Conservation (phyloP, 2,329 filamentous ascomycete species). For the Diplodia corticola region DNA sequence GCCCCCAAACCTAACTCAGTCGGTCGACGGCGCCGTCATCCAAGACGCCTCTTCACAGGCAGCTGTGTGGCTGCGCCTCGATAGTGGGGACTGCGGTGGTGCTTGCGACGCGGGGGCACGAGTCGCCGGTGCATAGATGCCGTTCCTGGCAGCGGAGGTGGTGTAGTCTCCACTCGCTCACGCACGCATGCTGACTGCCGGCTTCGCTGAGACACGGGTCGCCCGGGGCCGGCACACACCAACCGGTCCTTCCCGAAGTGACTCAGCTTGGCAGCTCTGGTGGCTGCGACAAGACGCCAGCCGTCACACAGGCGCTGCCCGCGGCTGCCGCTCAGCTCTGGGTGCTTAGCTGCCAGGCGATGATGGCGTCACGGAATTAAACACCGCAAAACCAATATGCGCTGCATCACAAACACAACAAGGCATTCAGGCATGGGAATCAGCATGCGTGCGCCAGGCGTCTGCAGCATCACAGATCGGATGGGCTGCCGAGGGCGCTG, state of each 20-base stretch:
- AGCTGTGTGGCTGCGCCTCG: conserved; percentile 3
- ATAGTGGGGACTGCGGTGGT: background rate
- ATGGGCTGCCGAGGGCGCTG: background rate
- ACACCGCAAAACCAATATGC: background rate
- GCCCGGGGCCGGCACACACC: background rate
- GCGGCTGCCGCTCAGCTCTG: background rate
- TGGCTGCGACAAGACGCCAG: background rate
- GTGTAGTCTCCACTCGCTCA: conserved; percentile 6
- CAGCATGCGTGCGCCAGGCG: background rate
- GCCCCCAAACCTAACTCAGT: conserved; percentile 12
- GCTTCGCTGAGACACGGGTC: background rate
- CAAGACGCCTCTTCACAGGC: background rate
- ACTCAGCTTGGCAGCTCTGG: conserved; percentile 5
- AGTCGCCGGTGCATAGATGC: conserved; percentile 7
- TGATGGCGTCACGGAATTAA: background rate
- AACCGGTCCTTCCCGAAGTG: conserved; percentile 12
- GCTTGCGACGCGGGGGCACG: conserved; percentile 4
- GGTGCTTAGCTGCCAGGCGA: background rate
- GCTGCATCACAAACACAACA: background rate
- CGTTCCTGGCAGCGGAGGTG: background rate
- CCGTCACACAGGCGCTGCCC: background rate
- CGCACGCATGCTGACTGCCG: background rate
- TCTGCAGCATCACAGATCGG: background rate
- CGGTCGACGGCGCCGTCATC: background rate
- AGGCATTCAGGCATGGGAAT: background rate